Percentiles rank a stretch among this genome's conserved stretches.
These are phyloP conservation scores for Leucaena leucocephala DNA, from an alignment of 306 rosid species.

Conservation along the genomic window DNA sequence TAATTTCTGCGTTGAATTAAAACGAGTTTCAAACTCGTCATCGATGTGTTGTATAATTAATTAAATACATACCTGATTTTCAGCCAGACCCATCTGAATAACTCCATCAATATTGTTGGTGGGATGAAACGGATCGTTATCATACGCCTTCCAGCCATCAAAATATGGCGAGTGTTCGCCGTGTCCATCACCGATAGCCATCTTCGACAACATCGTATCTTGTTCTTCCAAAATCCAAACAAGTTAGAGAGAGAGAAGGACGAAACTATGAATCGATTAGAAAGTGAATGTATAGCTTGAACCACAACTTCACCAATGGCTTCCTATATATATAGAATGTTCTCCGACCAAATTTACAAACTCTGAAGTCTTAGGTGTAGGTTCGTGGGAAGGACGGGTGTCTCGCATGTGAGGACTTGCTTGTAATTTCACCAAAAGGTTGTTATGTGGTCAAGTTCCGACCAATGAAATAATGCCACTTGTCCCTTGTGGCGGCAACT, in stretches of 20 bases:
- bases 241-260: neutral
- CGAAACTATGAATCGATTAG: neutral
- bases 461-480: neutral
- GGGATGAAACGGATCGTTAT: conserved; percentile 65
- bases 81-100: conserved; percentile 93
- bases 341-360: neutral
- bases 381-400: conserved; percentile 22
- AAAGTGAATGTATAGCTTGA: neutral
- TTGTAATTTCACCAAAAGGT: neutral
- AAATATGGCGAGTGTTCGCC: conserved; percentile 72
- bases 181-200: conserved; percentile 73
- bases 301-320: too few species aligned
- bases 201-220: conserved; percentile 52
- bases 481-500: neutral
- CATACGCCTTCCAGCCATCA: conserved; percentile 88
- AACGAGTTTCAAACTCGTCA: neutral
- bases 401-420: neutral
- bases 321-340: neutral
- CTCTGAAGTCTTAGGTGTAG: neutral
- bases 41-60: neutral
- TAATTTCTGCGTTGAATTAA: neutral
- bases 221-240: conserved; percentile 3
- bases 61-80: conserved; percentile 70
- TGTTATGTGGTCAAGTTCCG: neutral
- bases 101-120: conserved; percentile 66